A percentile compares a stretch with the other conserved stretches of the same genome.
Conservation (phyloP, 2,329 filamentous ascomycete species). For the Chrysoporthe austroafricana region DNA sequence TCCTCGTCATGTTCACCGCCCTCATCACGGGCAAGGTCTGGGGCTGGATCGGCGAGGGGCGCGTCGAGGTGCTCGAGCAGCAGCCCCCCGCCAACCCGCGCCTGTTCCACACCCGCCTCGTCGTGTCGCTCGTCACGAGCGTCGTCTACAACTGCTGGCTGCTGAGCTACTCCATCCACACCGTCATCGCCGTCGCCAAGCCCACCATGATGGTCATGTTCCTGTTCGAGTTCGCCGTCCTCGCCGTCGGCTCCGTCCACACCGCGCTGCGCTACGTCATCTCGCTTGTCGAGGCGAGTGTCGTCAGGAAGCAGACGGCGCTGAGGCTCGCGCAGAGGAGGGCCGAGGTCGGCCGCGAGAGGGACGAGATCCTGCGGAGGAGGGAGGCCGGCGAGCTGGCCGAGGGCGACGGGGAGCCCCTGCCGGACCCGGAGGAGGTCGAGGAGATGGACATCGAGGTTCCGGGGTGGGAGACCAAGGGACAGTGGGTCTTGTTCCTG, state of each 20-base stretch:
- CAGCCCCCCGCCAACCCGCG: constrained; percentile 88
- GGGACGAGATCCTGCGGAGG: constrained; percentile 54
- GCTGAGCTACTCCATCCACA: constrained; percentile 78
- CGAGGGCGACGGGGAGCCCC: constrained; percentile 51
- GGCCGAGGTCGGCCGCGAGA: constrained; percentile 65
- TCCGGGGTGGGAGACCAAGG: constrained; percentile 94
- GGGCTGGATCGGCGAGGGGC: constrained; percentile 96
- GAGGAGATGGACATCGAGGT: constrained; percentile 96
- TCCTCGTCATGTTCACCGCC: constrained; percentile 93
- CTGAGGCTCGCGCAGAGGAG: constrained; percentile 70
- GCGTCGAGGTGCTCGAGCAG: constrained; percentile 93
- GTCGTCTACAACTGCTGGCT: constrained; percentile 79
- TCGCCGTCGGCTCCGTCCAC: constrained; percentile 78
- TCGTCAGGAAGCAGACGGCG: constrained; percentile 74
- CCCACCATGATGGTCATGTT: constrained; percentile 99
- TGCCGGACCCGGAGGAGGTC: constrained; percentile 68
- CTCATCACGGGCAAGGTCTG: constrained; percentile 94
- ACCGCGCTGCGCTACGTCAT: constrained; percentile 79
- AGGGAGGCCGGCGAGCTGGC: constrained; percentile 51
- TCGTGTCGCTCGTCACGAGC: constrained; percentile 77
- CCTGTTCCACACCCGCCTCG: constrained; percentile 83
- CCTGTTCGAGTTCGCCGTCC: constrained; percentile 92
- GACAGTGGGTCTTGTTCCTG: constrained; percentile 86
- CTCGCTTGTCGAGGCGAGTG: constrained; percentile 75
- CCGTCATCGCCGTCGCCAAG: constrained; percentile 83